These are phyloP conservation scores for Penicillium griseofulvum DNA, from an alignment of 2,329 filamentous ascomycete genomes.

Conservation along the genomic window DNA sequence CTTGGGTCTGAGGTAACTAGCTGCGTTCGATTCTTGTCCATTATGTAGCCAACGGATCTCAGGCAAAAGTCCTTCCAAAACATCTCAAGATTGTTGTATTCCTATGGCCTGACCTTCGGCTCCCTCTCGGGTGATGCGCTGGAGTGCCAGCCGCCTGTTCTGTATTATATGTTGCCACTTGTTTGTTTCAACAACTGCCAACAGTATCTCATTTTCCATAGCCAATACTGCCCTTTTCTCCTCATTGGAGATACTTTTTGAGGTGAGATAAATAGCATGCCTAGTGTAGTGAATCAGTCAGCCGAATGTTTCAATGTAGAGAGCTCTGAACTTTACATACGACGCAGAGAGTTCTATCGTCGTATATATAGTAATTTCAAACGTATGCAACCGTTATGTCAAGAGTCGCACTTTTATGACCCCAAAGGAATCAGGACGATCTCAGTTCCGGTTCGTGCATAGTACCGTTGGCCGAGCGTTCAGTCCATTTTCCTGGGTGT, in stretches of 20 bases:
- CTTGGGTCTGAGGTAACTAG: not conserved
- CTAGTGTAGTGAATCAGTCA: not conserved
- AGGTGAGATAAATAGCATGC: not conserved
- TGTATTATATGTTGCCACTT: not conserved
- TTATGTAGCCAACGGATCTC: not conserved
- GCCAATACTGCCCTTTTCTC: not conserved
- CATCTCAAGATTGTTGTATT: not conserved
- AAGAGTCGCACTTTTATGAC: not conserved
- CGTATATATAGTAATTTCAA: not conserved
- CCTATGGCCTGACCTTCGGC: not conserved
- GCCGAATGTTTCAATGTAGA: not conserved
- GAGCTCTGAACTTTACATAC: not conserved
- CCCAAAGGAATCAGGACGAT: not conserved
- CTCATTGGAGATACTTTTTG: not conserved
- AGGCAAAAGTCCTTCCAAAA: not conserved
- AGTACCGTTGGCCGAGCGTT: not conserved
- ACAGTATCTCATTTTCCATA: not conserved
- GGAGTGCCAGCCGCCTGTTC: not conserved
- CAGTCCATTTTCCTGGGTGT: not conserved
- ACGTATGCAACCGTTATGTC: not conserved
- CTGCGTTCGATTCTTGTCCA: not conserved
- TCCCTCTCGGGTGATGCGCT: not conserved
- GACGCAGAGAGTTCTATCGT: not conserved
- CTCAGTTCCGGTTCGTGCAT: not conserved
- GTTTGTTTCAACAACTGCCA: not conserved